Base-by-base conservation (phyloP, 495 filamentous ascomycete species). In the Penicillium pancosmium region DNA sequence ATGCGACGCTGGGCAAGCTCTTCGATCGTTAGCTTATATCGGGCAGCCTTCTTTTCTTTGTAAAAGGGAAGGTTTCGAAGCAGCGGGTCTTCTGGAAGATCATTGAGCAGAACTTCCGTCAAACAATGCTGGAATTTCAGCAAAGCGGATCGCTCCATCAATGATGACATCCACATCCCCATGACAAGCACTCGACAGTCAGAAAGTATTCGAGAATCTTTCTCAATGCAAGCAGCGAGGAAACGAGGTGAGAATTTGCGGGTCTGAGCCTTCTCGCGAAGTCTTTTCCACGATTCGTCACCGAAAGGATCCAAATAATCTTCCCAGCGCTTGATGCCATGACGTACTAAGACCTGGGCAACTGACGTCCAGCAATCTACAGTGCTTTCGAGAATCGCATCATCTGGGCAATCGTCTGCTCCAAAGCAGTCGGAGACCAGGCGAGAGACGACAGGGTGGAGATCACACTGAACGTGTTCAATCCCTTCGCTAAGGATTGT, bases 391-490 rank as follows among this genome's bases (percentile, higher is more conserved):
- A 90, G 74, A 23, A 91, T 68, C 8, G 61, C 63, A 66, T 91
- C 86, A 27, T 87, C 81, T 0, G 84, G 83, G 25, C 74, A 70
- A 11, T 66, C 63, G 49, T 91, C 88, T 27, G 83, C 82, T 18
- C 88, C 88, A 67, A 91, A 90, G 55, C 80, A 83, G 55, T 88
- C 89, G 10, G 87, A 91, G 33, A 90, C 72, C 19, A 90, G 77
- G 31, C 79, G 80, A 36, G 73, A 76, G 13, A 90, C 71, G 23
- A 78, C 72, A 3, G 80, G 78, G 55, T 84, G 80, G 25, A 87
- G 71, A 16, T 73, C 65, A 12, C 71, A 68, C 11, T 82, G 65
- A 12, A 82, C 65, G 57, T 78, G 64, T 51, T 73, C 60, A 19
- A 75, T 57, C 34, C 60, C 68, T 38, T 70, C 68, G 31, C 64